Evolutionary conservation across 495 filamentous ascomycete genomes (phyloP), one percentile per base, ranked within the genome.

Genomic region (Jackrogersella multiformis): DNA sequence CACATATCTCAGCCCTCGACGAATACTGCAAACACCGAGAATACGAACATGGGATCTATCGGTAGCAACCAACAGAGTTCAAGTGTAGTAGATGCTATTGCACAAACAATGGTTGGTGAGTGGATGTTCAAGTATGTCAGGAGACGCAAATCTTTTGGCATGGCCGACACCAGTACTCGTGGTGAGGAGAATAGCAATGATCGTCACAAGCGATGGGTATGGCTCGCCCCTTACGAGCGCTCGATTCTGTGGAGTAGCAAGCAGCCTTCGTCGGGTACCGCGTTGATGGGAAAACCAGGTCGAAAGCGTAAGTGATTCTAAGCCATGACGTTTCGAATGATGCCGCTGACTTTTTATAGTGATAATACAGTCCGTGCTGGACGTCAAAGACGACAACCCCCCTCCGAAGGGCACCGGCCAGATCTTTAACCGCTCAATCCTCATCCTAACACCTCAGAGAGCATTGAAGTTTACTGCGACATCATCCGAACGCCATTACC

Each of bases 51-150:
- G 5, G 72, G 68, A 16, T 92, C 92, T 26, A 77, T 83, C 44
- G 85, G 79, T 1, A 88, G 87, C 66, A 78, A 82, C 2, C 83
- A 84, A 39, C 88, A 93, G 70, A 83, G 89, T 24, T 90, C 90
- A 0, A 90, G 87, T 59, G 95, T 98, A 24, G 93, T 98, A n/a
- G 94, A 98, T 79, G 92, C 95, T 12, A 98, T 99, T 77, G 93
- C 95, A 2, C 92, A 96, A 69, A 97, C 95, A 4, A 99, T 98
- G 95, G 92, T 98, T 44, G 95, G 95, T 30, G 95, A 98, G 72
- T 99, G 95, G 95, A 98, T 99, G 95, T 98, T 90, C 85, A 99
- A 99, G 73, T 98, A 98, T 73, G 91, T 98, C 38, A 87, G 95
- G 38, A 87, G 93, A 74, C 86, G 95, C 65, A 97, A 92, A 77